phyloP scores from a whole-genome alignment of 768 basidiomycete species.

The Amanita phalloides region DNA sequence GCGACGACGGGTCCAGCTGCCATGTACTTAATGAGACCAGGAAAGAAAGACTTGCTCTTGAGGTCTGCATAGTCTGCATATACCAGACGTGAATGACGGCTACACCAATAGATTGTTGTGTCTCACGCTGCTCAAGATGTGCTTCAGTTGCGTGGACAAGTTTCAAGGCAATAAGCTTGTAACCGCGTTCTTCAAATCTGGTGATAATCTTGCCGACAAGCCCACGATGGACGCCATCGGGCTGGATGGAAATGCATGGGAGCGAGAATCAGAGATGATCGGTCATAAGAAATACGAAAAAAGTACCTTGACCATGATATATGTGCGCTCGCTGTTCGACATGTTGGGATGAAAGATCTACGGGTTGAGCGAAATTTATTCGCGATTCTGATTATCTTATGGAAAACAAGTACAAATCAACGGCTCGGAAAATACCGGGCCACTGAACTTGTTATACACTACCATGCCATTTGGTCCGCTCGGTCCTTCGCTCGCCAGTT shows the following conservation, averaged over 20 bases:
- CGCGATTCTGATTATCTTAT: conserved; percentile 1
- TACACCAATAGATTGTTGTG: conserved; percentile 9
- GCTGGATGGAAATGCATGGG: conserved; percentile 33
- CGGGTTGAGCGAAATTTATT: conserved; percentile 14
- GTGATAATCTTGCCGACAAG: conserved; percentile 93
- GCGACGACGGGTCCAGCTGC: conserved; percentile 89
- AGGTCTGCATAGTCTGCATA: conserved; percentile 89
- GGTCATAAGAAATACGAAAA: neutral
- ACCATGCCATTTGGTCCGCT: conserved; percentile 50
- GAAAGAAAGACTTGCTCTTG: conserved; percentile 92
- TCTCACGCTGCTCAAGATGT: conserved; percentile 85
- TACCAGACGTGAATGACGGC: conserved; percentile 8
- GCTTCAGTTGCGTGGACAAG: conserved; percentile 66
- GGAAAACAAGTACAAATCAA: conserved; percentile 6
- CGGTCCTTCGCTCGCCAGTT: conserved; percentile 66
- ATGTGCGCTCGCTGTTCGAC: conserved; percentile 81
- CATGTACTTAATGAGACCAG: conserved; percentile 95
- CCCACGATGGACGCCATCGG: conserved; percentile 96
- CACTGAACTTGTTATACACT: conserved; percentile 5
- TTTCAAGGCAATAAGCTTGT: conserved; percentile 94
- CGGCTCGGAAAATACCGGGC: conserved; percentile 5
- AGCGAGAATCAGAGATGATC: neutral
- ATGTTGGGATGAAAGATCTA: conserved; percentile 29
- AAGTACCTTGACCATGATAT: conserved; percentile 97
- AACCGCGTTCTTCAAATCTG: conserved; percentile 97